A percentile compares a stretch with the other conserved stretches of the same genome.
Conservation (phyloP, 306 rosid genomes). For the Alnus glutinosa region DNA sequence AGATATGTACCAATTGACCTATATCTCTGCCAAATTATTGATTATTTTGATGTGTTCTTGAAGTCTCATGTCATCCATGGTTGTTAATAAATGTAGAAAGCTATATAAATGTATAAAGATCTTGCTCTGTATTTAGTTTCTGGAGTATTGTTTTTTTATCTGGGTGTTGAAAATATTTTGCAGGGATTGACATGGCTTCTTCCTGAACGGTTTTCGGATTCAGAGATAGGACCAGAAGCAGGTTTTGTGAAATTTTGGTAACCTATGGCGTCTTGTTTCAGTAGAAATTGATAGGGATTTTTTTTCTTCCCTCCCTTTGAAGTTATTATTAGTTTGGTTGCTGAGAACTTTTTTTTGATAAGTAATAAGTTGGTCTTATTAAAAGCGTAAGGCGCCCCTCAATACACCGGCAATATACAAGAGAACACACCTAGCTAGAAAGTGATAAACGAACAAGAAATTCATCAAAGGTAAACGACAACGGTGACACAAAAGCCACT, state of each 20-base stretch:
- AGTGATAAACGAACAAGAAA: too few relatives aligned
- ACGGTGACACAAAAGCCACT: too few relatives aligned
- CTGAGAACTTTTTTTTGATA: too few relatives aligned
- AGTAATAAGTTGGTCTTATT: too few relatives aligned
- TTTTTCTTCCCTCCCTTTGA: background rate
- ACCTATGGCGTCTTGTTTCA: conserved; percentile 61
- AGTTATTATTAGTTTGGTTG: background rate
- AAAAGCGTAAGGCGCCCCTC: too few relatives aligned
- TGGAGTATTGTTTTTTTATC: conserved; percentile 28
- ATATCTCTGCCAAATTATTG: background rate
- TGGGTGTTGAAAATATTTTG: conserved; percentile 32
- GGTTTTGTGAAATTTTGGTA: conserved; percentile 96
- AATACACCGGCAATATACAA: too few relatives aligned
- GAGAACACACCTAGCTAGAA: too few relatives aligned
- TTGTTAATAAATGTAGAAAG: background rate
- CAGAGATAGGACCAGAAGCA: conserved; percentile 99
- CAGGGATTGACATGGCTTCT: conserved; percentile 99
- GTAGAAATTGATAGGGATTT: conserved; percentile 25
- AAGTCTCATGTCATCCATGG: background rate
- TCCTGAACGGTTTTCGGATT: conserved; percentile 89
- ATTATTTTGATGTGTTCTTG: background rate
- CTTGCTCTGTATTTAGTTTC: background rate
- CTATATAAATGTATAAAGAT: conserved; percentile 7
- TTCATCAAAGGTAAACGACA: too few relatives aligned
- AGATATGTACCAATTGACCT: background rate